A percentile compares a stretch with the other conserved stretches of the same genome.
These are phyloP conservation scores for Pseudozyma flocculosa DNA, from an alignment of 1,284 basidiomycete species.

Conservation along the genomic window DNA sequence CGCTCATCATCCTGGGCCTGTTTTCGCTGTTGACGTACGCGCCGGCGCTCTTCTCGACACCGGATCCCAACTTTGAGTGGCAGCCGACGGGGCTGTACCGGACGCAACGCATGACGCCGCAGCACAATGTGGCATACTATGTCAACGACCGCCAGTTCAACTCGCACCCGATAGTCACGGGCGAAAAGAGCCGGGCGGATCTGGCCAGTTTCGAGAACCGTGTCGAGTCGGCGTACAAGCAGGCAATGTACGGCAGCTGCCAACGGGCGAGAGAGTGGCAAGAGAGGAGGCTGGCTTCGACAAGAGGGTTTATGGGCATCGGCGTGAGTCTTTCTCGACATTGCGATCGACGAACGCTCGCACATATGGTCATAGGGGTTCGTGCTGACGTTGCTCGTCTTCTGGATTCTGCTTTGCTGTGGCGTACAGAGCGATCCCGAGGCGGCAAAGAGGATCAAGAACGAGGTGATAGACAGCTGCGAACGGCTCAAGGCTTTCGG, in stretches of 20 bases:
- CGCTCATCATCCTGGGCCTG: constrained; percentile 63
- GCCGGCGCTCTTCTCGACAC: constrained; percentile 69
- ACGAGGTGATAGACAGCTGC: constrained; percentile 50
- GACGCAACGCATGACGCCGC: constrained; percentile 63
- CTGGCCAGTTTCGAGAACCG: constrained; percentile 36
- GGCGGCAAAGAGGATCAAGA: constrained; percentile 38
- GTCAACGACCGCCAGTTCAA: constrained; percentile 80
- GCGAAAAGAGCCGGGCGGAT: constrained; percentile 19
- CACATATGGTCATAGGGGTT: constrained; percentile 5
- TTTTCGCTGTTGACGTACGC: constrained; percentile 78
- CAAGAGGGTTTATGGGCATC: constrained; percentile 45
- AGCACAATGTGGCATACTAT: constrained; percentile 76
- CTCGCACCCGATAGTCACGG: constrained; percentile 66
- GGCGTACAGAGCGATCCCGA: constrained; percentile 46
- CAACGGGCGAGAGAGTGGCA: constrained; percentile 36
- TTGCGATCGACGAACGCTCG: too few relatives aligned
- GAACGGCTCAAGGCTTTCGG: constrained; percentile 50
- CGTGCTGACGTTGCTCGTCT: too few relatives aligned
- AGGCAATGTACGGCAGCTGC: constrained; percentile 38
- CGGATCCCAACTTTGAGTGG: constrained; percentile 82
- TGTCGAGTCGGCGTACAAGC: constrained; percentile 44
- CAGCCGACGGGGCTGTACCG: constrained; percentile 56
- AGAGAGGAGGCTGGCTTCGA: constrained; percentile 29
- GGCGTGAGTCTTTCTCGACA: too few relatives aligned
- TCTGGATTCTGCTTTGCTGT: too few relatives aligned